Evolutionary conservation across 2,329 filamentous ascomycete species (phyloP), one percentile per base, ranked within the genome.

Genomic region (Juglanconis oblonga): DNA sequence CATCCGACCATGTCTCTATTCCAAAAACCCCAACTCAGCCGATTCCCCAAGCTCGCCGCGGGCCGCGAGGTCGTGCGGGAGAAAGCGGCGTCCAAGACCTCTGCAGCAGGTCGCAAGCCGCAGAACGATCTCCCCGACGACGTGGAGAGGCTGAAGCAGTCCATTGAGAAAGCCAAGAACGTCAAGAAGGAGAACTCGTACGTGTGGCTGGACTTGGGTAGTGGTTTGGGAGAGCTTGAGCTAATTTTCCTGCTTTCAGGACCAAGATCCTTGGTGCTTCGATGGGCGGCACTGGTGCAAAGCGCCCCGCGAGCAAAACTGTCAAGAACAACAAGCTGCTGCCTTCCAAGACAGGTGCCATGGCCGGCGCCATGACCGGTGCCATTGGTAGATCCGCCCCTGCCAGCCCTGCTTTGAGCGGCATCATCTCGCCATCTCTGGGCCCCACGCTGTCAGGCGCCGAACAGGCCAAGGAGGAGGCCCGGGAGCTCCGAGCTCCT

Each of bases 381-480:
- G 71, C 71, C 36, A 72, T 76, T 13, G 72, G 75, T 51, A 69
- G 75, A 60, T 81, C 80, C 13, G 71, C 79, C 38, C 81, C 85
- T 1, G 72, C 81, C 3, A 87, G 84, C 55, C 86, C 86, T 2
- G 80, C 80, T 32, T 73, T 85, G 49, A 82, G 79, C 59, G 80
- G 79, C n/a, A 70, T 79, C 10, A 76, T 76, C 29, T 87, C 85
- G 3, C 84, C 85, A 0, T 76, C 79, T 2, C 69, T 80, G 11
- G 80, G 79, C 4, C 78, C 81, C 1, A 76, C 76, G 9, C 73
- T 79, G 31, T 79, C 79, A 10, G 76, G 81, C 17, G 80, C 82
- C 1, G 79, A 85, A 62, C 78, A 82, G 64, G 72, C 80, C 45
- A 85, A 84, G 69, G 81, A 81, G 55, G 78, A 79, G 62, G 61